A percentile compares a stretch with the other conserved stretches of the same genome.
These are phyloP conservation scores for Colletotrichum sojae DNA, from an alignment of 2,329 filamentous ascomycete species.

Conservation along the genomic window DNA sequence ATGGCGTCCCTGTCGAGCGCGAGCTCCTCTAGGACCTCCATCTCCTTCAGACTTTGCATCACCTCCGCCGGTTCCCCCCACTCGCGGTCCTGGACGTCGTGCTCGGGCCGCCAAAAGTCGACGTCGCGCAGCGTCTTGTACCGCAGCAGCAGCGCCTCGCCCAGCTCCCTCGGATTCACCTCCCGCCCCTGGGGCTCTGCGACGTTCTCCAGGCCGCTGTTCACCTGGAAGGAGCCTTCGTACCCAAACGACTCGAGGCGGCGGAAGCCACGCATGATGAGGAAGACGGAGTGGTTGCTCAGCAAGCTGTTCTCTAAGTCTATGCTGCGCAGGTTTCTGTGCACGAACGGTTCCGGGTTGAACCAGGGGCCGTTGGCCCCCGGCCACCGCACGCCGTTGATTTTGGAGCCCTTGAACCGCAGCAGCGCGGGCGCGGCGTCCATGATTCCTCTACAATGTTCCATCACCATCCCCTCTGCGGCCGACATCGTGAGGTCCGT, in stretches of 20 bases:
- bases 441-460: not conserved
- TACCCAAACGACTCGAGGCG: constrained; percentile 12
- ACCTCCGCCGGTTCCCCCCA: too few relatives aligned
- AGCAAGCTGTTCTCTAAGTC: constrained; percentile 1
- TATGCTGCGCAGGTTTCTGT: constrained; percentile 6
- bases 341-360: too few relatives aligned
- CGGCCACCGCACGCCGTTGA: constrained; percentile 24
- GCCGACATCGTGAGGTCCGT: constrained; percentile 17
- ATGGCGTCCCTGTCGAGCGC: constrained; percentile 8
- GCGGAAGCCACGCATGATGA: constrained; percentile 10
- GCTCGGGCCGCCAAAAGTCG: not conserved
- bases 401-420: constrained; percentile 1
- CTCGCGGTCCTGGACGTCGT: not conserved
- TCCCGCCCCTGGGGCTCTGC: not conserved
- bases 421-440: constrained; percentile 14
- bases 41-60: constrained; percentile 14
- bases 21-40: constrained; percentile 13
- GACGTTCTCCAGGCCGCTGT: not conserved
- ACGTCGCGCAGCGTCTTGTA: constrained; percentile 13
- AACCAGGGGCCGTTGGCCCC: too few relatives aligned
- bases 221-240: not conserved
- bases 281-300: not conserved
- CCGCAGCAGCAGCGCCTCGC: constrained; percentile 13
- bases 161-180: not conserved
- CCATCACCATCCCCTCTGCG: not conserved